Conservation (phyloP, 2,329 filamentous ascomycete genomes). For the Ceratocystis diversiconidia region DNA sequence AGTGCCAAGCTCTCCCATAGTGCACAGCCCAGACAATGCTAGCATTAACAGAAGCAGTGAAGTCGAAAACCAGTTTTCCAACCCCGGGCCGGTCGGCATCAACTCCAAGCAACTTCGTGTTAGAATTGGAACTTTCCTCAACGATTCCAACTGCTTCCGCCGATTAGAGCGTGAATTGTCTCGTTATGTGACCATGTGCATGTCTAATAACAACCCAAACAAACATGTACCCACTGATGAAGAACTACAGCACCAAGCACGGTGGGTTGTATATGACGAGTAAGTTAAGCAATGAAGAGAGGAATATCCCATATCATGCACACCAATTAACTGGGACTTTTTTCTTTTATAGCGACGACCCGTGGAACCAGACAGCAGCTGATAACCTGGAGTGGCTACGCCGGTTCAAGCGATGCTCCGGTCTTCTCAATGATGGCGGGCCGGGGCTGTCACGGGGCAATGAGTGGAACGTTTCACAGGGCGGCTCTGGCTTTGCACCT, state of each 20-base stretch:
- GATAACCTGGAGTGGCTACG: conserved; percentile 51
- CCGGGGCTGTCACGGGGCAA: conserved; percentile 30
- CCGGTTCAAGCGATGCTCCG: conserved; percentile 45
- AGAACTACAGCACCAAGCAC: conserved; percentile 50
- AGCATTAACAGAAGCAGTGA: neutral
- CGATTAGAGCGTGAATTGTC: conserved; percentile 39
- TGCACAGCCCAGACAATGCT: neutral
- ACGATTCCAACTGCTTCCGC: conserved; percentile 46
- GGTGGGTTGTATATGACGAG: conserved; percentile 50
- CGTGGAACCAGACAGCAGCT: conserved; percentile 49
- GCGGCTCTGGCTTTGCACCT: conserved; percentile 41
- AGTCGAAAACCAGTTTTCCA: neutral
- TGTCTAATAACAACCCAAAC: conserved; percentile 47
- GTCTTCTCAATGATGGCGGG: conserved; percentile 36
- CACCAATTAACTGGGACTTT: neutral
- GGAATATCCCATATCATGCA: neutral
- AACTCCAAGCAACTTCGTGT: conserved; percentile 1
- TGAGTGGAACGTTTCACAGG: conserved; percentile 35
- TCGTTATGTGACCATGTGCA: conserved; percentile 38
- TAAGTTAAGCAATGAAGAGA: conserved; percentile 26
- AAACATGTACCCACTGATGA: conserved; percentile 44
- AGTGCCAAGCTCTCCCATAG: neutral
- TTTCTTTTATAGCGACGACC: conserved; percentile 36
- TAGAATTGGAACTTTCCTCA: conserved; percentile 32
- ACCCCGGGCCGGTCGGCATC: neutral